Percentiles rank a stretch among this genome's conserved stretches.
phyloP scores from a whole-genome alignment of 345 rosid species.

The Anacardium occidentale region DNA sequence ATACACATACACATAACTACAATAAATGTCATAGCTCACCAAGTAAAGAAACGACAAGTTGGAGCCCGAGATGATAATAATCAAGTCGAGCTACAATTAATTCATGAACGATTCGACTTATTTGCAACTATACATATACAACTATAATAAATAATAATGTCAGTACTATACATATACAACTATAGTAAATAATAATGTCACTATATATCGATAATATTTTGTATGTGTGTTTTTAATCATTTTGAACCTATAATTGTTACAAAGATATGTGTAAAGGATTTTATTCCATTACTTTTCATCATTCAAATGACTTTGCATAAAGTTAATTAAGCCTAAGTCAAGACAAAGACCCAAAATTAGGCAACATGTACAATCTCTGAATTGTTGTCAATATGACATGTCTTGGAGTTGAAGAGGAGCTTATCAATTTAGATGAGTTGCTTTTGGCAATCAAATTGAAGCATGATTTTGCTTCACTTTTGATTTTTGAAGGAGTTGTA shows the following conservation, averaged over 20 bases:
- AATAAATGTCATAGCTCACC: no score
- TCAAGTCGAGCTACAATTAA: no score
- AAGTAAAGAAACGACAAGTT: no score
- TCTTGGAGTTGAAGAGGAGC: neutral
- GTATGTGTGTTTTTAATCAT: no score
- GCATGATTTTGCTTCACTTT: conserved; percentile 11
- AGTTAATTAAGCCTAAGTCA: conserved; percentile 10
- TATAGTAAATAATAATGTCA: no score
- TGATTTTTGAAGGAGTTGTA: neutral
- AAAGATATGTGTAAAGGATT: neutral
- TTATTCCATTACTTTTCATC: conserved; percentile 19
- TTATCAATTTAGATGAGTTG: neutral
- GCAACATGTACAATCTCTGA: neutral
- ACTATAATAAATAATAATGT: no score
- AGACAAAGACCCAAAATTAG: neutral
- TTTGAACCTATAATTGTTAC: neutral
- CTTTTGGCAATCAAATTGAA: conserved; percentile 22
- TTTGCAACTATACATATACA: no score
- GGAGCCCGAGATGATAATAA: no score
- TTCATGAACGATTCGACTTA: no score
- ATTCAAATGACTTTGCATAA: conserved; percentile 4
- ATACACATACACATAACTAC: no score
- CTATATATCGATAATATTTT: no score
- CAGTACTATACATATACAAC: no score
- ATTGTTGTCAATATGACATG: neutral